Evolutionary conservation across 176 grass and related monocot genomes (phyloP).

Genomic region (Oryza longistaminata): DNA sequence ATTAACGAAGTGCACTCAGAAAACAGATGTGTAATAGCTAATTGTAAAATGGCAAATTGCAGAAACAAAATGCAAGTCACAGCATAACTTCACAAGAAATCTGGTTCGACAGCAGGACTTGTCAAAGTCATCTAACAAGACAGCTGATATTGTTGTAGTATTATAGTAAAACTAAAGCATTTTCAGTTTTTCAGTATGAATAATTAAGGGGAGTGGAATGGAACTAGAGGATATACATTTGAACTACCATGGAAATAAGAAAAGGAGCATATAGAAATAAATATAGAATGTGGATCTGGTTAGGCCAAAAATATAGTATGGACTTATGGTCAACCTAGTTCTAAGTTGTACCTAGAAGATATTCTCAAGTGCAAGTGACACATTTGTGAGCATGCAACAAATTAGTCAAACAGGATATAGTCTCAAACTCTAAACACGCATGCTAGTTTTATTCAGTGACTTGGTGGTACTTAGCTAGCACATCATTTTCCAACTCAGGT

Average conservation of each 20-base stretch:
- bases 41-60: no score
- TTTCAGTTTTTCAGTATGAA: slow-evolving; percentile 5
- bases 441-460: slow-evolving; percentile 5
- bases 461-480: not conserved
- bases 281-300: not conserved
- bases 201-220: not conserved
- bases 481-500: not conserved
- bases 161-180: not conserved
- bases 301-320: not conserved
- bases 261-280: slow-evolving; percentile 16
- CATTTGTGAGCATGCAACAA: slow-evolving; percentile 5
- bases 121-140: not conserved
- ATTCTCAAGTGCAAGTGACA: not conserved
- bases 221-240: not conserved
- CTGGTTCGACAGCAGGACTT: not conserved
- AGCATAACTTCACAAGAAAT: not conserved
- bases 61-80: not conserved
- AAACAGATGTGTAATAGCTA: not conserved
- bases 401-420: not conserved
- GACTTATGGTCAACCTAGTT: not conserved
- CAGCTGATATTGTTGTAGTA: not conserved
- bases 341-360: slow-evolving; percentile 17
- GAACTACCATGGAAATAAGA: not conserved
- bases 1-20: not conserved
- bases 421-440: not conserved